Evolutionary conservation across 352 stramenopile species (phyloP), one percentile per base, ranked within the genome.

Genomic region (Phytophthora melonis): DNA sequence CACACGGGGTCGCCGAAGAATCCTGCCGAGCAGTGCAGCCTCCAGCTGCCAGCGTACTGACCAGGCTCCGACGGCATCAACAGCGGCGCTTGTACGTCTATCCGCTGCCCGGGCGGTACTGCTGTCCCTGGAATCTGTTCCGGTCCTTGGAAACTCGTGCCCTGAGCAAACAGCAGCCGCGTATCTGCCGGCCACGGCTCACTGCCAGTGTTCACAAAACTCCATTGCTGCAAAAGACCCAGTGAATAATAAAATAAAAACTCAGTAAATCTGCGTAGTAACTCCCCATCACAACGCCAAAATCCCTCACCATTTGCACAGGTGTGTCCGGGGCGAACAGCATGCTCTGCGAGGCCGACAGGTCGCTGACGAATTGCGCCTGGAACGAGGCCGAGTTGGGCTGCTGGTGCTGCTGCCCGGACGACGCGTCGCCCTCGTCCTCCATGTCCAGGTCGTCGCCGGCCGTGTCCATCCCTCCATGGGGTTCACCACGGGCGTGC

Each of bases 1-100:
- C 89, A 96, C 11, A 94, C 78, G 0, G 88, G 87, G 16, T 96
- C 88, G 14, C 88, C 88, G 52, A 96, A 94, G 63, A 88, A 92
- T 7, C 83, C 86, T 5, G 78, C 65, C 6, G 87, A 72, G 39
- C 81, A 84, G 57, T 86, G 81, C 52, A 96, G 77, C 43, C 88
- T 84, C 89, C 89, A 96, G 63, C 83, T 94, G 8, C 87, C 88
- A 47, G 88, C 87, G 41, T 91, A 92, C 13, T 86, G 86, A 2
- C 88, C 88, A 8, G 68, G 75, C n/a, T 82, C 70, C 3, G 67
- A 57, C 32, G 89, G 89, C 75, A 92, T 91, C 49, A 75, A 80
- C 47, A 94, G 66, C 14, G 73, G 41, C 16, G 87, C 75, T 39
- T 88, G 78, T 34, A 95, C 66, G 27, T 96, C 84, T 88, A 94